Conservation (phyloP, 2,329 filamentous ascomycete genomes). For the Xylaria sp. region DNA sequence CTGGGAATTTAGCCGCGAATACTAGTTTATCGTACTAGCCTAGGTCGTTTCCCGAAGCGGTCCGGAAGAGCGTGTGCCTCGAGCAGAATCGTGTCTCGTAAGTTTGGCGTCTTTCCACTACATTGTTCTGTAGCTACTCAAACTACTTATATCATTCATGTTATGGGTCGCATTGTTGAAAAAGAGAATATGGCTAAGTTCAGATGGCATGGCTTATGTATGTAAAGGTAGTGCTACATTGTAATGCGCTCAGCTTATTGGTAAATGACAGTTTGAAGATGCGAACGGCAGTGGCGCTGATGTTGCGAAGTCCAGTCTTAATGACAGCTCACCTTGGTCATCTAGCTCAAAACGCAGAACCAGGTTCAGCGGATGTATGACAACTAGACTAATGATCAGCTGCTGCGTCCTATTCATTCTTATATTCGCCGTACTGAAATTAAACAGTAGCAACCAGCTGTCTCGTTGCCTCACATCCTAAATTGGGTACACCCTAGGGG, state of each 20-base stretch:
- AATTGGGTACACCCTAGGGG: neutral
- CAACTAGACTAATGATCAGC: neutral
- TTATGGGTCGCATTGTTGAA: neutral
- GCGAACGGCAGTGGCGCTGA: no score
- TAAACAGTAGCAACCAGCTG: neutral
- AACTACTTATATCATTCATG: neutral
- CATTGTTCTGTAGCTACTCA: slow-evolving; percentile 1
- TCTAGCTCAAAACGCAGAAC: neutral
- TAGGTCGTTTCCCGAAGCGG: slow-evolving; percentile 30
- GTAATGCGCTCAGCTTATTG: neutral
- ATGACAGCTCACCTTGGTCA: neutral
- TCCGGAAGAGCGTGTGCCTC: slow-evolving; percentile 24
- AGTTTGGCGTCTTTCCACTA: slow-evolving; percentile 12
- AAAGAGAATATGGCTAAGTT: neutral
- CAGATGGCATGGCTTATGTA: neutral
- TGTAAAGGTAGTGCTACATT: neutral
- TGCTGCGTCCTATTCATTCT: neutral
- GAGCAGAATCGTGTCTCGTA: neutral
- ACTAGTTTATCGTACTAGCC: neutral
- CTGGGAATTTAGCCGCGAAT: slow-evolving; percentile 34
- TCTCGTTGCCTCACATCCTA: neutral
- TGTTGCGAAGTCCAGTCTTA: neutral
- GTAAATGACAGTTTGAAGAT: neutral
- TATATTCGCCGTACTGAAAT: neutral
- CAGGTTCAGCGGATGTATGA: neutral